These are phyloP conservation scores for Trametes elegans DNA, from an alignment of 768 basidiomycete species.

Conservation along the genomic window DNA sequence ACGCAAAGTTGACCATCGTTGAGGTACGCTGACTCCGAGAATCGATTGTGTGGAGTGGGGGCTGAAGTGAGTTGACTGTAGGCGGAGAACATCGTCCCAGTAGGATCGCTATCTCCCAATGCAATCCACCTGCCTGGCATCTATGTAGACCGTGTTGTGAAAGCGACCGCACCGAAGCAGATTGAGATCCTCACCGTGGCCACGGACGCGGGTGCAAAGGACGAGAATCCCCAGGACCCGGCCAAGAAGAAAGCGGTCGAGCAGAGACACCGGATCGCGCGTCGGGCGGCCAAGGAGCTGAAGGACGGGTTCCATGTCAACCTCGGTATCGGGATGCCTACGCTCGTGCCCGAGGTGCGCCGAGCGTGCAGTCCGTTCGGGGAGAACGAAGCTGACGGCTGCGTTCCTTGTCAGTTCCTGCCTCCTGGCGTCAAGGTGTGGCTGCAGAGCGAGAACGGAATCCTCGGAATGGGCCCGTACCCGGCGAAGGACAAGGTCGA, in stretches of 20 bases:
- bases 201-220: constrained; percentile 36
- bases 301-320: constrained; percentile 88
- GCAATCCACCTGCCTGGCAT: constrained; percentile 81
- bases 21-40: constrained; percentile 51
- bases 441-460: constrained; percentile 90
- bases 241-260: constrained; percentile 48
- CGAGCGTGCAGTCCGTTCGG: not conserved
- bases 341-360: constrained; percentile 70
- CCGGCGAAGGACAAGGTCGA: constrained; percentile 78
- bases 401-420: constrained; percentile 40
- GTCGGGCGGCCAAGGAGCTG: constrained; percentile 86
- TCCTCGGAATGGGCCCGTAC: constrained; percentile 89
- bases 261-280: constrained; percentile 73
- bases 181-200: constrained; percentile 78
- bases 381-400: not conserved
- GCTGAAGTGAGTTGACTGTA: constrained; percentile 28
- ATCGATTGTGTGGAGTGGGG: not conserved
- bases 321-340: constrained; percentile 89
- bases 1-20: constrained; percentile 86
- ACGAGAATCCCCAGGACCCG: constrained; percentile 31
- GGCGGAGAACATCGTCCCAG: constrained; percentile 89
- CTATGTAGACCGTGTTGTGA: constrained; percentile 87
- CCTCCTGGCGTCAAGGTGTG: constrained; percentile 76
- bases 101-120: constrained; percentile 78
- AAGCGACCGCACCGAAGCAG: constrained; percentile 69